These are phyloP conservation scores for Trichophyton rubrum DNA, from an alignment of 2,329 filamentous ascomycete species.

Conservation along the genomic window DNA sequence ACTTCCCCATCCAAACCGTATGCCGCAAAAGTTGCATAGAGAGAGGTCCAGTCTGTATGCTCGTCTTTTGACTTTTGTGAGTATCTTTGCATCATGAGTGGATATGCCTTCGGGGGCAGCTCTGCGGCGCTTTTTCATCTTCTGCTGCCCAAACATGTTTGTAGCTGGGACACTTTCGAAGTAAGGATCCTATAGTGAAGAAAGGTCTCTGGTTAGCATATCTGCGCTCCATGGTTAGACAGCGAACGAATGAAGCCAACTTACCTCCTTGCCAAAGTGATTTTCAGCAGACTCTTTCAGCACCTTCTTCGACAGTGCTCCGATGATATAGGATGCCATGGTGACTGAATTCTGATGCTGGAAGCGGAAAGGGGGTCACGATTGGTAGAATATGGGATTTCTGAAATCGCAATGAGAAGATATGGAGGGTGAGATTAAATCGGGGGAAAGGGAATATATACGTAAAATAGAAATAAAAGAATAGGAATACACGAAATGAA, in stretches of 20 bases:
- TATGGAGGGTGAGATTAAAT: neutral
- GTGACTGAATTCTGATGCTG: neutral
- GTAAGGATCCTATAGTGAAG: constrained; percentile 61
- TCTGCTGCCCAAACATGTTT: constrained; percentile 50
- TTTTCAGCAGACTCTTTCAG: constrained; percentile 30
- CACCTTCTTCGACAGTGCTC: constrained; percentile 23
- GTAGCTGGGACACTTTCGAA: constrained; percentile 72
- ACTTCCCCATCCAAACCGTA: constrained; percentile 79
- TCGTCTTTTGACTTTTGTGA: constrained; percentile 73
- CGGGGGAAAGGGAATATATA: neutral
- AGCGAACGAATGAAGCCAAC: neutral
- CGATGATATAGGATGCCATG: constrained; percentile 16
- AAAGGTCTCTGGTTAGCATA: neutral
- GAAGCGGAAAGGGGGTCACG: neutral
- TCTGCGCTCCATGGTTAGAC: neutral
- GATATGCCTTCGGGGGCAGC: constrained; percentile 73
- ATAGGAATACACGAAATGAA: neutral
- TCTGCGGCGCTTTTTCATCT: constrained; percentile 73
- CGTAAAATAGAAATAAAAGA: neutral
- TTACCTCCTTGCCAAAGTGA: constrained; percentile 32
- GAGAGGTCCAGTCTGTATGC: constrained; percentile 78
- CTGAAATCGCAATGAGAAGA: neutral
- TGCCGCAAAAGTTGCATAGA: constrained; percentile 67
- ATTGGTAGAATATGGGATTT: neutral
- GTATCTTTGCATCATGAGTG: constrained; percentile 63